These are phyloP conservation scores for Plasmodium blacklocki DNA, from an alignment of 169 alveolate species.

Conservation along the genomic window DNA sequence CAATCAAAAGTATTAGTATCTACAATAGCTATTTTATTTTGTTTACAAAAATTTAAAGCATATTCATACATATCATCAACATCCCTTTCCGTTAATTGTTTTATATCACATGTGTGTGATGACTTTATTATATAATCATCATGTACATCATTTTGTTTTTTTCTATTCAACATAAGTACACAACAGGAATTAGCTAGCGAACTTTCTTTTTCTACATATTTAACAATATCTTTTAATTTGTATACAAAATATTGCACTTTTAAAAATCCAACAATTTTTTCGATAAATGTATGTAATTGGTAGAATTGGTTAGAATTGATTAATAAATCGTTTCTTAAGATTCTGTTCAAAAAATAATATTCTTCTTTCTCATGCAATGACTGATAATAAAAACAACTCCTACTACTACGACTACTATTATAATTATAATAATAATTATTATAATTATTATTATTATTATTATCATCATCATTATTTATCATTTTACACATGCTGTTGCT, in stretches of 20 bases:
- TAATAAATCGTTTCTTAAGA: conserved; percentile 1
- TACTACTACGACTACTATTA: neutral
- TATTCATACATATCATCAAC: conserved; percentile 33
- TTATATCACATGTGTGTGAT: too few species aligned
- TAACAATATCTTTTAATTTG: conserved; percentile 18
- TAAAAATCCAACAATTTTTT: conserved; percentile 24
- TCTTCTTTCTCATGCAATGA: neutral
- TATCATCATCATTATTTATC: neutral
- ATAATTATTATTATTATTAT: neutral
- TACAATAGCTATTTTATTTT: conserved; percentile 21
- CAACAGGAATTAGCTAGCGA: too few species aligned
- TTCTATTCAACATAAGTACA: too few species aligned
- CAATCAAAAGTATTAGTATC: neutral
- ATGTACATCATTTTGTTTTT: too few species aligned
- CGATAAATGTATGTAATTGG: conserved; percentile 3
- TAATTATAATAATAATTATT: too few species aligned
- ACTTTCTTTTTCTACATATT: too few species aligned
- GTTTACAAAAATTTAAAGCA: conserved; percentile 47
- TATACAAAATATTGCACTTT: conserved; percentile 48
- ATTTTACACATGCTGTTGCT: neutral
- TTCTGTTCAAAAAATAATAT: neutral
- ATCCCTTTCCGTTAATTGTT: too few species aligned
- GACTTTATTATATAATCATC: too few species aligned
- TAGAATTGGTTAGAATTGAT: conserved; percentile 35
- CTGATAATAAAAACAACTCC: neutral